A percentile compares a stretch with the other conserved stretches of the same genome.
These are phyloP conservation scores for Phylloboletellus chloephorus DNA, from an alignment of 1,284 basidiomycete genomes.

Conservation along the genomic window DNA sequence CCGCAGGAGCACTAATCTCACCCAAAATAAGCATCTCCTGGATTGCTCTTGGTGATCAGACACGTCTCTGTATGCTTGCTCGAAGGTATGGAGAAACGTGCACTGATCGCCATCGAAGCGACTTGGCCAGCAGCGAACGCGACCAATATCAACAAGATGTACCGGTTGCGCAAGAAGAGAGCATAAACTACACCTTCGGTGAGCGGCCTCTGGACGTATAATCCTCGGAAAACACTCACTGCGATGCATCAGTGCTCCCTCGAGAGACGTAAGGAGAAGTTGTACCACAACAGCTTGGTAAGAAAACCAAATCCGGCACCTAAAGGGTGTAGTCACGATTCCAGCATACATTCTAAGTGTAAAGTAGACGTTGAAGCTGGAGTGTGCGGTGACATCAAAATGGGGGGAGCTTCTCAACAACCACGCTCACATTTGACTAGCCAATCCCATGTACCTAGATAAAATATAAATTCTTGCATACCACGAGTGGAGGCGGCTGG, in stretches of 20 bases:
- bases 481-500: conserved; percentile 6
- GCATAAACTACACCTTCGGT: conserved; percentile 10
- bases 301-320: conserved; percentile 10
- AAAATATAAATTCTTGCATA: conserved; percentile 7
- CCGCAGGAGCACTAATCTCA: neutral
- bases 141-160: conserved; percentile 8
- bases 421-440: conserved; percentile 15
- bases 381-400: neutral
- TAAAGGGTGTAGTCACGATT: conserved; percentile 1
- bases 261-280: conserved; percentile 8
- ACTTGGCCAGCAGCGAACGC: conserved; percentile 3
- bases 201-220: neutral
- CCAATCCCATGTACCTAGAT: conserved; percentile 12
- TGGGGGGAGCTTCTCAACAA: neutral
- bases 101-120: conserved; percentile 13
- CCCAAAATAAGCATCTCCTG: conserved; percentile 11
- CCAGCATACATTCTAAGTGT: conserved; percentile 16
- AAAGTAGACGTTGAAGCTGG: conserved; percentile 20
- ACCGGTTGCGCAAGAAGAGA: conserved; percentile 9
- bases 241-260: conserved; percentile 11
- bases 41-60: conserved; percentile 4
- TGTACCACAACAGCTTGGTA: conserved; percentile 14
- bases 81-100: conserved; percentile 5
- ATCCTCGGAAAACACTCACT: conserved; percentile 1
- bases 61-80: conserved; percentile 9